A percentile compares a stretch with the other conserved stretches of the same genome.
Evolutionary conservation across 768 basidiomycete genomes (phyloP).

Genomic region (Exsudoporus frostii): DNA sequence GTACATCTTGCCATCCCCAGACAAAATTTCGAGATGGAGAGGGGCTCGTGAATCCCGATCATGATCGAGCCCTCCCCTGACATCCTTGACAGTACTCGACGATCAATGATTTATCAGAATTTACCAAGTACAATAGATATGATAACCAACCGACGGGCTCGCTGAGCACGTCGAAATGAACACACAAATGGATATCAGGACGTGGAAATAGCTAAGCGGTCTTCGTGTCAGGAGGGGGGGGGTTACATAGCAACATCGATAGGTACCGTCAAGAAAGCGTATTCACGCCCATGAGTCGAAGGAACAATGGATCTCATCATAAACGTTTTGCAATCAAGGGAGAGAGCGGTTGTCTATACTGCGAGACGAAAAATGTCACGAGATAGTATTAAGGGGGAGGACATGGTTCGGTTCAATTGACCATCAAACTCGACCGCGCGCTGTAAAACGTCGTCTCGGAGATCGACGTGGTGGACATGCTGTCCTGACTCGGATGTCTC

Average conservation of each 20-base stretch:
- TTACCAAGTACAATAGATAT: no score
- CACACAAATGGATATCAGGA: no score
- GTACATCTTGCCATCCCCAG: no score
- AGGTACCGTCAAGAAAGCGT: conserved; percentile 1
- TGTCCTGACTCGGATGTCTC: conserved; percentile 27
- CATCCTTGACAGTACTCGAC: no score
- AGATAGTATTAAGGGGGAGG: not conserved
- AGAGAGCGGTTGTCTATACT: not conserved
- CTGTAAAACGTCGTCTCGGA: conserved; percentile 29
- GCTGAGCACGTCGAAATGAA: no score
- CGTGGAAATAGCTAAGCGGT: not conserved
- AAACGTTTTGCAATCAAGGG: not conserved
- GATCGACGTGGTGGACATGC: conserved; percentile 23
- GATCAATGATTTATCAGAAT: no score
- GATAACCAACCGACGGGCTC: no score
- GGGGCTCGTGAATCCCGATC: no score
- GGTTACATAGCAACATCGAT: not conserved
- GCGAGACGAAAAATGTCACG: not conserved
- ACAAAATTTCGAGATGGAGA: no score
- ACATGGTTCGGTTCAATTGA: conserved; percentile 1
- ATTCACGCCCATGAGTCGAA: not conserved
- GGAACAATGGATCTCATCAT: not conserved
- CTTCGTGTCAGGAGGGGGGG: not conserved
- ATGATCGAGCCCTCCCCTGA: no score
- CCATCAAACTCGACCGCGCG: conserved; percentile 28